These are phyloP conservation scores for Astrothelium subdiscretum DNA, from an alignment of 495 filamentous ascomycete species.

Conservation along the genomic window DNA sequence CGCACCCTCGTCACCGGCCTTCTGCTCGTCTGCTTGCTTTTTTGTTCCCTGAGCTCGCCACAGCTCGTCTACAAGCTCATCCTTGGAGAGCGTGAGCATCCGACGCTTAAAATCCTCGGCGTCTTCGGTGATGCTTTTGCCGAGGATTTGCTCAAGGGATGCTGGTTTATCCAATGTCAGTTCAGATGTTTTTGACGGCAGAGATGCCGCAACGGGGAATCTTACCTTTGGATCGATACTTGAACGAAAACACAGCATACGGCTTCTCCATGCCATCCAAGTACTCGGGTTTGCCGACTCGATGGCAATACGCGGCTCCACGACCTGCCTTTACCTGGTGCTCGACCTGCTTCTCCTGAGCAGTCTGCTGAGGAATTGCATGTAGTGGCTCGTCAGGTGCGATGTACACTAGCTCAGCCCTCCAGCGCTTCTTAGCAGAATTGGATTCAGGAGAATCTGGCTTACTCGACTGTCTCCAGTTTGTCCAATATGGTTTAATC, in stretches of 20 bases:
- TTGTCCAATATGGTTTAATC: slow-evolving; percentile 12
- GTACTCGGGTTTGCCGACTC: slow-evolving; percentile 26
- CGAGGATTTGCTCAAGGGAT: slow-evolving; percentile 15
- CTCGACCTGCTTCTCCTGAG: slow-evolving; percentile 7
- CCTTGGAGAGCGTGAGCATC: slow-evolving; percentile 15
- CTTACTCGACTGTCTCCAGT: not conserved
- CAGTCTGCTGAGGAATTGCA: slow-evolving; percentile 8
- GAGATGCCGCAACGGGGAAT: too few relatives aligned
- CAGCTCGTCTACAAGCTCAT: slow-evolving; percentile 21
- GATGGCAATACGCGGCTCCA: slow-evolving; percentile 28
- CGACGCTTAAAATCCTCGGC: slow-evolving; percentile 10
- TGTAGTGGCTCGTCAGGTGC: slow-evolving; percentile 12
- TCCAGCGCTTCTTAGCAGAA: not conserved
- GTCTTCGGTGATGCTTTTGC: slow-evolving; percentile 5
- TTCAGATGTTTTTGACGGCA: too few relatives aligned
- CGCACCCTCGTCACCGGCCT: not conserved
- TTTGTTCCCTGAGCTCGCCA: slow-evolving; percentile 4
- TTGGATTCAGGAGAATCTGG: not conserved
- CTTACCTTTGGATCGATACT: slow-evolving; percentile 28
- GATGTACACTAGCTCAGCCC: slow-evolving; percentile 5
- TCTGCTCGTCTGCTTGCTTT: not conserved
- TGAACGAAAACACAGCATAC: slow-evolving; percentile 39
- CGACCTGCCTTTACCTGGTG: slow-evolving; percentile 30
- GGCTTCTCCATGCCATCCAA: slow-evolving; percentile 31
- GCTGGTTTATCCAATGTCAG: too few relatives aligned